Percentiles rank a stretch among this genome's conserved stretches.
Conservation (phyloP, 345 rosid species). For the Jatropha curcas region DNA sequence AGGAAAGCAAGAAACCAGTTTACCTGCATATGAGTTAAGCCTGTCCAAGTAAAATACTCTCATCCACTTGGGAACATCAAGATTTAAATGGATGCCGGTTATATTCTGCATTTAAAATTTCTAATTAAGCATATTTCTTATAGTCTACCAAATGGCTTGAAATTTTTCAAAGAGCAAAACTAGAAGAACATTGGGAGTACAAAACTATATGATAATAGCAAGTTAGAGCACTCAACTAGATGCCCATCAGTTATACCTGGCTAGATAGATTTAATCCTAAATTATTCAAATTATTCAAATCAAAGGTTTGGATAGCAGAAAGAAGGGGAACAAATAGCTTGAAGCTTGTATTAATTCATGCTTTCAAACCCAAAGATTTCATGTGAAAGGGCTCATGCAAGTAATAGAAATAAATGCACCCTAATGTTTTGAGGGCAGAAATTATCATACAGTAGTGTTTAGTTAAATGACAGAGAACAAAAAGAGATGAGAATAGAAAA, state of each 20-base stretch:
- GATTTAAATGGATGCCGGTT: slow-evolving; percentile 65
- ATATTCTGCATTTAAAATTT: slow-evolving; percentile 64
- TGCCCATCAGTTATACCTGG: neutral
- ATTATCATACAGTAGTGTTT: neutral
- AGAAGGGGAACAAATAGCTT: too few relatives aligned
- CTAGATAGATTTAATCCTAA: neutral
- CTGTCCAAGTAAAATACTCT: slow-evolving; percentile 67
- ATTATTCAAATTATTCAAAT: too few relatives aligned
- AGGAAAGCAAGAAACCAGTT: slow-evolving; percentile 3
- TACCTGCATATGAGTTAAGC: slow-evolving; percentile 79
- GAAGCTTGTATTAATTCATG: too few relatives aligned
- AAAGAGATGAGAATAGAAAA: neutral
- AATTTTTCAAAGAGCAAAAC: slow-evolving; percentile 1
- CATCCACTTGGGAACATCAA: slow-evolving; percentile 80
- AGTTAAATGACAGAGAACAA: neutral
- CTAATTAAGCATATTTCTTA: slow-evolving; percentile 8
- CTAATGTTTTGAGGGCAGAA: neutral
- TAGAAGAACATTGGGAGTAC: neutral
- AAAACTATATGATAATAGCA: neutral
- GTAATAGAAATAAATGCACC: neutral
- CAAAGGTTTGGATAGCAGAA: too few relatives aligned
- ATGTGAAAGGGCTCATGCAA: neutral
- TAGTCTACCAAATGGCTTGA: neutral
- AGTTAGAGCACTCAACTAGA: neutral
- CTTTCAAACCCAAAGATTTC: neutral